phyloP scores from a whole-genome alignment of 176 grass and related monocot species.

The Paspalum vaginatum region DNA sequence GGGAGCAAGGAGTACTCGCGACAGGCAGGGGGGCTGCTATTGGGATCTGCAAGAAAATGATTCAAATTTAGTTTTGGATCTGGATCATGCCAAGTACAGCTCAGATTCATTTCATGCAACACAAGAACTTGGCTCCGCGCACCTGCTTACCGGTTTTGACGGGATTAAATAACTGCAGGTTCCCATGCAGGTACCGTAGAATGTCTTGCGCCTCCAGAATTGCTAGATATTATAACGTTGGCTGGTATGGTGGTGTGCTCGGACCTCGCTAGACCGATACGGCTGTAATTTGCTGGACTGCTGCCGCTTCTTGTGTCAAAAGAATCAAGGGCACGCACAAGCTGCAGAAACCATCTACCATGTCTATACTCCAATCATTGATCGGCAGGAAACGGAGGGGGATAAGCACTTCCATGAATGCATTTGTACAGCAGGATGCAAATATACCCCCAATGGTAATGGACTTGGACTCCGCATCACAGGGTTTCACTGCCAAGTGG shows the following conservation, averaged over 20 bases:
- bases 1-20: slow-evolving; percentile 42
- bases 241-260: background rate
- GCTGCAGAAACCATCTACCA: slow-evolving; percentile 31
- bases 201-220: slow-evolving; percentile 37
- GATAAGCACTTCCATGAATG: slow-evolving; percentile 25
- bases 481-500: slow-evolving; percentile 33
- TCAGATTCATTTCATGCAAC: slow-evolving; percentile 47
- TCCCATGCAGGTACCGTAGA: slow-evolving; percentile 38
- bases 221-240: background rate
- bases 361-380: slow-evolving; percentile 76
- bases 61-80: slow-evolving; percentile 70
- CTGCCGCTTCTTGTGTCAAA: slow-evolving; percentile 33
- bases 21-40: slow-evolving; percentile 41
- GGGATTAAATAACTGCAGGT: slow-evolving; percentile 32
- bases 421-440: slow-evolving; percentile 38
- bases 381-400: slow-evolving; percentile 33
- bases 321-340: slow-evolving; percentile 23
- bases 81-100: slow-evolving; percentile 52
- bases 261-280: background rate
- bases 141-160: slow-evolving; percentile 29
- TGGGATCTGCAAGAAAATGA: slow-evolving; percentile 60
- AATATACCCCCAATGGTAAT: slow-evolving; percentile 14
- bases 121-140: slow-evolving; percentile 15
- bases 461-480: slow-evolving; percentile 43
- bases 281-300: slow-evolving; percentile 9